Percentiles rank a stretch among this genome's conserved stretches.
These are phyloP conservation scores for Curvularia spicifera DNA, from an alignment of 2,329 filamentous ascomycete species.

Conservation along the genomic window DNA sequence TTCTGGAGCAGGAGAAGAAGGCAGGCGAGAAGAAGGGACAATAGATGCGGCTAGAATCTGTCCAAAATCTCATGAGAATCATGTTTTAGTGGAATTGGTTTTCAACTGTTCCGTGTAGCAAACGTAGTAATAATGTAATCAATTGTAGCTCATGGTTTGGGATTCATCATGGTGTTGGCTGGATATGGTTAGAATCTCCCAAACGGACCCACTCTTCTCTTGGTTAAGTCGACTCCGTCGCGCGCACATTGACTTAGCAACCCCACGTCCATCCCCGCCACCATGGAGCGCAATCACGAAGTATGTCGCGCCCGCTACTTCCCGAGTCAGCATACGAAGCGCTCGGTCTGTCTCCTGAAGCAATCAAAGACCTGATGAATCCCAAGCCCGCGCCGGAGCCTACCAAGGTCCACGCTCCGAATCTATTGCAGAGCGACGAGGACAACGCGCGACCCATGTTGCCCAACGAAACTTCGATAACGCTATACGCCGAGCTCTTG, in stretches of 20 bases:
- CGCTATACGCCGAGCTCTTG: conserved; percentile 65
- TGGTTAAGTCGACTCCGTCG: conserved; percentile 17
- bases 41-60: conserved; percentile 12
- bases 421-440: conserved; percentile 39
- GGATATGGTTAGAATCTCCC: conserved; percentile 16
- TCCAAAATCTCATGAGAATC: not conserved
- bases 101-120: not conserved
- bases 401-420: conserved; percentile 36
- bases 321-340: conserved; percentile 47
- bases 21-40: conserved; percentile 46
- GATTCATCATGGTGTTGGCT: not conserved
- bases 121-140: conserved; percentile 5
- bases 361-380: conserved; percentile 43
- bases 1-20: conserved; percentile 43
- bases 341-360: conserved; percentile 41
- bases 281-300: conserved; percentile 36
- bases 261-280: conserved; percentile 25
- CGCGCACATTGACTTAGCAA: conserved; percentile 12
- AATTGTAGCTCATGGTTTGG: not conserved
- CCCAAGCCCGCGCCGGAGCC: conserved; percentile 34
- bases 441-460: conserved; percentile 32
- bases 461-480: conserved; percentile 42
- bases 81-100: not conserved
- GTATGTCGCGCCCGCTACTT: conserved; percentile 43
- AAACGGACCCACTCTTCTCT: conserved; percentile 17